A percentile compares a stretch with the other conserved stretches of the same genome.
Evolutionary conservation across 495 filamentous ascomycete genomes (phyloP).

Genomic region (Penicillium egyptiacum): DNA sequence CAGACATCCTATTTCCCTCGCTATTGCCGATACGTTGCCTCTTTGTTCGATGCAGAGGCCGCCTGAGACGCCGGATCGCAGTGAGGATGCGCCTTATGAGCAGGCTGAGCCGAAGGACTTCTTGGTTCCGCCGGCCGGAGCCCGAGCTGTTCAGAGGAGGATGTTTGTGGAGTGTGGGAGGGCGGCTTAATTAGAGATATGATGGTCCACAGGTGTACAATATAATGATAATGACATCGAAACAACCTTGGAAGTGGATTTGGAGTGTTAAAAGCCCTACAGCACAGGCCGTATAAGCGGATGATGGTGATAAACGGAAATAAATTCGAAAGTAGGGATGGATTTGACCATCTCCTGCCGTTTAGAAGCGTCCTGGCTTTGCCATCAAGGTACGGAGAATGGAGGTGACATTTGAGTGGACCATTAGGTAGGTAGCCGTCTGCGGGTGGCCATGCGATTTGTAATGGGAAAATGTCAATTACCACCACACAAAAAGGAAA

Average conservation of each 20-base stretch:
- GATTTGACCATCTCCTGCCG: neutral
- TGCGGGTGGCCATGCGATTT: slow-evolving; percentile 12
- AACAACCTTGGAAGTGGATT: neutral
- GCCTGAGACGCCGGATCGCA: slow-evolving; percentile 13
- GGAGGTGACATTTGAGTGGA: neutral
- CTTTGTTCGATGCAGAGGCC: slow-evolving; percentile 24
- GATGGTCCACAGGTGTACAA: neutral
- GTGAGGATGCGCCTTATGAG: slow-evolving; percentile 8
- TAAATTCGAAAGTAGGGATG: neutral
- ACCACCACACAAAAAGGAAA: slow-evolving; percentile 21
- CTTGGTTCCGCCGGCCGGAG: slow-evolving; percentile 12
- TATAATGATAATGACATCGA: neutral
- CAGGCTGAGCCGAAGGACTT: slow-evolving; percentile 23
- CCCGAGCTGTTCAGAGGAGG: slow-evolving; percentile 17
- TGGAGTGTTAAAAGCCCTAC: neutral
- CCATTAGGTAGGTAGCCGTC: slow-evolving; percentile 3
- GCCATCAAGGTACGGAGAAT: neutral
- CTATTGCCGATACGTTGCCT: slow-evolving; percentile 31
- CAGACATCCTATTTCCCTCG: slow-evolving; percentile 28
- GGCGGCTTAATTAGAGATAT: neutral
- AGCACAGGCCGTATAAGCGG: neutral
- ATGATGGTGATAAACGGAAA: neutral
- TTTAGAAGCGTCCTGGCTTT: neutral
- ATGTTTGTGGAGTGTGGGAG: slow-evolving; percentile 17
- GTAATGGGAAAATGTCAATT: slow-evolving; percentile 17